These are phyloP conservation scores for Coemansia sp. DNA, from an alignment of 192 early-diverging fungal species.

Conservation along the genomic window DNA sequence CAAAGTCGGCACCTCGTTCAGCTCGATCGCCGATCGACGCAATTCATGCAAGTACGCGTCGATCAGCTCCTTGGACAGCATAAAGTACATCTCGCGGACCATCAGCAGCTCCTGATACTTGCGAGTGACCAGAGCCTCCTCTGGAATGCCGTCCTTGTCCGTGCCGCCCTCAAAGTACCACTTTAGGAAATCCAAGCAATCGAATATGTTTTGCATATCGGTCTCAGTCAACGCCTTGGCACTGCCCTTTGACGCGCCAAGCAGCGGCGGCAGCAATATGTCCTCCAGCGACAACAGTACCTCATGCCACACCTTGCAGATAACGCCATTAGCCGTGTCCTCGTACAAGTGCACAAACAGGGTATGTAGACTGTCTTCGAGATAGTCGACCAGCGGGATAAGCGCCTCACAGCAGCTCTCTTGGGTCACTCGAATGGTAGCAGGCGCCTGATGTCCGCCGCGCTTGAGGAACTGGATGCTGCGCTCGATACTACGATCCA, in stretches of 20 bases:
- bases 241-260: conserved; percentile 57
- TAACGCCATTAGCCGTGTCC: conserved; percentile 65
- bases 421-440: conserved; percentile 45
- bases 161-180: conserved; percentile 73
- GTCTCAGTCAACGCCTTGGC: conserved; percentile 65
- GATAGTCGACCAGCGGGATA: conserved; percentile 72
- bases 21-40: conserved; percentile 28
- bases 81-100: conserved; percentile 69
- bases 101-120: conserved; percentile 69
- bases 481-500: conserved; percentile 57
- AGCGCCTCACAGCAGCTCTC: conserved; percentile 69
- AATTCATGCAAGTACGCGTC: conserved; percentile 61
- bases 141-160: conserved; percentile 65
- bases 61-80: conserved; percentile 67
- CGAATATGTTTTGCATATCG: conserved; percentile 69
- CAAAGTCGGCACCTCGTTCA: neutral
- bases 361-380: conserved; percentile 71
- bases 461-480: conserved; percentile 59
- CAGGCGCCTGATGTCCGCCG: conserved; percentile 37
- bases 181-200: conserved; percentile 74
- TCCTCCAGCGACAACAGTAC: conserved; percentile 69
- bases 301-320: conserved; percentile 74
- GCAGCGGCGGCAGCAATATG: conserved; percentile 73
- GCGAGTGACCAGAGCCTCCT: conserved; percentile 63
- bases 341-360: conserved; percentile 69